Base-by-base conservation (phyloP, 2,329 filamentous ascomycete species). In the Phaeosphaeria sp. region DNA sequence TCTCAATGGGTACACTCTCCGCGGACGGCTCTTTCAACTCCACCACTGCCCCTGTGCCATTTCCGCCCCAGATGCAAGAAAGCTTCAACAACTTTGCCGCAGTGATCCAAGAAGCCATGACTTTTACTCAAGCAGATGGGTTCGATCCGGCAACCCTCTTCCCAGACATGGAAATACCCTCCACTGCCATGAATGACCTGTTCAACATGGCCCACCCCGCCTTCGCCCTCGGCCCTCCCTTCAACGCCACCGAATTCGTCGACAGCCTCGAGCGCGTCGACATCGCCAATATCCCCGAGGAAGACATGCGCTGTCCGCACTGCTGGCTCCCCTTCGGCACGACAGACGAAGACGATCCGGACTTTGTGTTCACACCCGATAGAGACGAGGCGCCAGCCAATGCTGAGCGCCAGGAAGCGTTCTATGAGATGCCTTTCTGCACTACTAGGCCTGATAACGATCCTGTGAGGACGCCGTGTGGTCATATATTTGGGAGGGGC, bases 251-350 rank as follows among this genome's bases (percentile, higher is more conserved):
- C 3, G 50, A 40, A 25, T 55, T 51, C 45, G 57, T 60, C 24
- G 45, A 57, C 15, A 36, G 42, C 4, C 55, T 61, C 21, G 44
- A 49, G 13, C 43, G 51, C 30, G 47, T 59, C 20, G 25, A 53
- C 18, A 47, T 55, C 6, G 36, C 45, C 36, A 39, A 40, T 13
- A 60, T 63, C 20, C 17, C 60, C 1, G 22, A 22, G n/a, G 55
- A 58, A 9, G 49, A 54, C 21, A 56, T 44, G 39, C 47, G 40
- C 13, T 63, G 57, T 27, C 51, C 60, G 1, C 49, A 56, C 53
- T 63, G 60, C 51, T 60, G 60, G 57, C 53, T 61, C 2, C 52
- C 55, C 2, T 61, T 56, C 50, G 59, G 59, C 18, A 49, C 36
- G 22, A 61, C 55, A 1, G 51, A 53, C 13, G 53, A 57, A 20